A percentile compares a stretch with the other conserved stretches of the same genome.
Evolutionary conservation across 441 rosid genomes (phyloP).

Genomic region (Macaranga tanarius): DNA sequence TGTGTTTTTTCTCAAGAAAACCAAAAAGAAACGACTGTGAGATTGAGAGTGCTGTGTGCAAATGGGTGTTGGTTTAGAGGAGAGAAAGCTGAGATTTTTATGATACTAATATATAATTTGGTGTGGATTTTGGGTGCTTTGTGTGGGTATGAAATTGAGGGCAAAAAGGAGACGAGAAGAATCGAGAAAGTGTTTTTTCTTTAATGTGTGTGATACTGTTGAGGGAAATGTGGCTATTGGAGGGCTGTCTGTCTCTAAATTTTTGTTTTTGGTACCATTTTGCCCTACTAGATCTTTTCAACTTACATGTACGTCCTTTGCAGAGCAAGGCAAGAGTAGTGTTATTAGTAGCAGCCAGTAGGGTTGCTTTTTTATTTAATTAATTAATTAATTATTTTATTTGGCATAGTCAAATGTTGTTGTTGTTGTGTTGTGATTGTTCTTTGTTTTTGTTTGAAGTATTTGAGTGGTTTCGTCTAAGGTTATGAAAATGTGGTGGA

Average conservation of each 20-base stretch:
- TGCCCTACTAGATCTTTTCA: neutral
- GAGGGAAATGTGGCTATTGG: constrained; percentile 1
- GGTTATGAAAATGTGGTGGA: neutral
- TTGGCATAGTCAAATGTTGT: too few species aligned
- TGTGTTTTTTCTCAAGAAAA: too few species aligned
- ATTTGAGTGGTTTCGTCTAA: neutral
- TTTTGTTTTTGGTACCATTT: neutral
- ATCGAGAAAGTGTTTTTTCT: constrained; percentile 10
- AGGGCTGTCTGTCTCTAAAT: neutral
- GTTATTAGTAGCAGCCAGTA: too few species aligned
- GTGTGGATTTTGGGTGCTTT: neutral
- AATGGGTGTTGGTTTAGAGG: neutral
- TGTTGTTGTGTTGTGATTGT: neutral
- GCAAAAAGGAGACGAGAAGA: constrained; percentile 13
- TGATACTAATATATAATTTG: neutral
- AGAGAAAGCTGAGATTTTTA: constrained; percentile 34
- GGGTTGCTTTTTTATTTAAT: too few species aligned
- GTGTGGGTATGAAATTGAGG: neutral
- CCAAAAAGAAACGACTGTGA: too few species aligned
- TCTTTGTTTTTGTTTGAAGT: neutral
- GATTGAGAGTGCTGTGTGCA: neutral
- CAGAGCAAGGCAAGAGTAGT: too few species aligned
- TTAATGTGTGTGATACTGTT: neutral
- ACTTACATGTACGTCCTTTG: neutral
- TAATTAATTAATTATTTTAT: too few species aligned